phyloP scores from a whole-genome alignment of 305 asterid species.

The Solanum hybrid region DNA sequence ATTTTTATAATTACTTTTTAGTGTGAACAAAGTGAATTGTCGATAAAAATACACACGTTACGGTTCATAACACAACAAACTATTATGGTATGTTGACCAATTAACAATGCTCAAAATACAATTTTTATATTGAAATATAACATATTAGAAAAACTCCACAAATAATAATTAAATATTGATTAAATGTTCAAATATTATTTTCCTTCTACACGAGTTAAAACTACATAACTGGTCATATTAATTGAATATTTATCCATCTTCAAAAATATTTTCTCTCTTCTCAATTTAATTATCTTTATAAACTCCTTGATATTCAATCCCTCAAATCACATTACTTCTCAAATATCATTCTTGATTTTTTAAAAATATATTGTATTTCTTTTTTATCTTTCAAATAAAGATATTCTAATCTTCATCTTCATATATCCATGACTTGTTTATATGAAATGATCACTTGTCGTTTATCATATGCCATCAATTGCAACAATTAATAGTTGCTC shows the following conservation, averaged over 20 bases:
- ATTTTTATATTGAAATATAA: too few species aligned
- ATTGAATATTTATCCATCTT: background rate
- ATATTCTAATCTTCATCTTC: background rate
- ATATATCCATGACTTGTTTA: background rate
- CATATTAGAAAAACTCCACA: too few species aligned
- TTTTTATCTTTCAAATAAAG: background rate
- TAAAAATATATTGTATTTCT: background rate
- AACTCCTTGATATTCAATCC: background rate
- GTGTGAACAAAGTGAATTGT: too few species aligned
- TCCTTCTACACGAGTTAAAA: too few species aligned
- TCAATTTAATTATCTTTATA: background rate
- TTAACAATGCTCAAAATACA: too few species aligned
- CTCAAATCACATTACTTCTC: background rate
- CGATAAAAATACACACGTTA: too few species aligned
- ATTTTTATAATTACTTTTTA: too few species aligned
- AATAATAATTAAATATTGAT: too few species aligned
- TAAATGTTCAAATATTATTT: too few species aligned
- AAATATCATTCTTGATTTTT: background rate
- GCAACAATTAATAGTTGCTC: background rate
- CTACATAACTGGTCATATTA: too few species aligned
- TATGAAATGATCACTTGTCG: background rate
- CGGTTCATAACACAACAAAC: too few species aligned
- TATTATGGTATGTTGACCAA: too few species aligned
- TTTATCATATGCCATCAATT: background rate
- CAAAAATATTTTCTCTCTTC: background rate